phyloP scores from a whole-genome alignment of 2,329 filamentous ascomycete species.

The Microdochium nivale region DNA sequence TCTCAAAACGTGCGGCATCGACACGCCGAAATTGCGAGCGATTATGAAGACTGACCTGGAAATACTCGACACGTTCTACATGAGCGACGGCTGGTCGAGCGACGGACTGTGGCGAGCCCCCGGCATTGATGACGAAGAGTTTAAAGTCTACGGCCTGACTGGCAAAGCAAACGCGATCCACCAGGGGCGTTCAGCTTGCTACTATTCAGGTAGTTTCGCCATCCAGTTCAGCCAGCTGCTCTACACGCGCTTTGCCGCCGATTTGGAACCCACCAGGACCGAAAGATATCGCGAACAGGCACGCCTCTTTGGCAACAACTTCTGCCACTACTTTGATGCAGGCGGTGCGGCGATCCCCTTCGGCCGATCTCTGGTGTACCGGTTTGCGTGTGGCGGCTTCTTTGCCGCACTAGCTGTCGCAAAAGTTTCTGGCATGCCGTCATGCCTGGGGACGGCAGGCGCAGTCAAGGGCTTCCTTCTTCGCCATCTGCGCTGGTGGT shows the following conservation, averaged over 20 bases:
- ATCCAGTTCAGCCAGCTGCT: slow-evolving; percentile 42
- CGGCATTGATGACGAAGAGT: slow-evolving; percentile 5
- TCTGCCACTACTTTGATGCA: too few species aligned
- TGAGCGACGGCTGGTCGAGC: slow-evolving; percentile 35
- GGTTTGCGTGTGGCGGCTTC: too few species aligned
- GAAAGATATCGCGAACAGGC: slow-evolving; percentile 28
- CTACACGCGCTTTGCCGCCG: slow-evolving; percentile 31
- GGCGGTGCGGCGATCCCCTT: too few species aligned
- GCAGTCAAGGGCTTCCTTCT: slow-evolving; percentile 38
- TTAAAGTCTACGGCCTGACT: too few species aligned
- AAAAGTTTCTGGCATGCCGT: slow-evolving; percentile 20
- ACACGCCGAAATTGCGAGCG: slow-evolving; percentile 19
- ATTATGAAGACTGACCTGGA: slow-evolving; percentile 31
- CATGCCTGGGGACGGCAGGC: slow-evolving; percentile 26
- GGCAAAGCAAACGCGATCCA: neutral
- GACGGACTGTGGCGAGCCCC: slow-evolving; percentile 34
- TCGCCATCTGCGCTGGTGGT: slow-evolving; percentile 43
- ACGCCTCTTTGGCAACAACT: slow-evolving; percentile 36
- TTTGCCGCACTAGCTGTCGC: too few species aligned
- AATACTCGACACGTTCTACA: slow-evolving; percentile 34
- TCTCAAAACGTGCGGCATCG: slow-evolving; percentile 28
- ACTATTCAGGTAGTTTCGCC: slow-evolving; percentile 45
- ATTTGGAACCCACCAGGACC: slow-evolving; percentile 29
- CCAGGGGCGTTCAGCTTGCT: slow-evolving; percentile 30
- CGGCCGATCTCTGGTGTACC: too few species aligned